Base-by-base conservation (phyloP, 2,329 filamentous ascomycete genomes). In the Grosmannia penicillata region DNA sequence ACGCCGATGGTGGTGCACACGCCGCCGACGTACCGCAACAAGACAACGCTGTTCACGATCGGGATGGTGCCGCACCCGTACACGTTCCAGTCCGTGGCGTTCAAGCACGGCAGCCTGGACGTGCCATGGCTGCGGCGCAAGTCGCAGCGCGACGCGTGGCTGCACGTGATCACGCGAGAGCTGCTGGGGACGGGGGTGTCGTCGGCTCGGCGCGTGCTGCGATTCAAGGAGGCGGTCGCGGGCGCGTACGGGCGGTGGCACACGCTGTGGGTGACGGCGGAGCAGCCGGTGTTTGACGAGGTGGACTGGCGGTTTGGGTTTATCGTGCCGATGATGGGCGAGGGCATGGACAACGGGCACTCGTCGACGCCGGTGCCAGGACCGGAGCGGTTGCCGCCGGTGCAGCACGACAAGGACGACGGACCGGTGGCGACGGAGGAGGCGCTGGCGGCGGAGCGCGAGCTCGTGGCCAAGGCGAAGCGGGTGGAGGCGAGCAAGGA, bases 221-320 rank as follows among this genome's bases (percentile, higher is more conserved):
- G 67, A 23, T 77, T 95, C 56, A 95, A 96, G 56, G 78, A 87
- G 47, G 72, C 76, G 4, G 77, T 95, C 6, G 89, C 83, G 4
- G 73, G 76, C 14, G 72, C 79, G 13, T 68, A 69, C 42, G 72
- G 71, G 14, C 61, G 68, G 1, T 65, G 74, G 0, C 75, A 75
- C 47, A 77, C 78, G 0, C 63, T 95, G 17, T 95, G 87, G 87
- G 63, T 94, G 17, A 80, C 78, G 0, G 82, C 83, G n/a, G 73
- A 79, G 50, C 61, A 63, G 31, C 59, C 62, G 14, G 59, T 78
- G 8, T 75, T 79, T 4, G 56, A 70, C n/a, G 81, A 91, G 46
- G 63, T 94, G 3, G 80, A 89, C 52, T 96, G 86, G 85, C 72
- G 80, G 48, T 84, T 96, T 53, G 91, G 89, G 38, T 96, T 96